Conservation (phyloP, 2,329 filamentous ascomycete species). For the Colletotrichum noveboracense region DNA sequence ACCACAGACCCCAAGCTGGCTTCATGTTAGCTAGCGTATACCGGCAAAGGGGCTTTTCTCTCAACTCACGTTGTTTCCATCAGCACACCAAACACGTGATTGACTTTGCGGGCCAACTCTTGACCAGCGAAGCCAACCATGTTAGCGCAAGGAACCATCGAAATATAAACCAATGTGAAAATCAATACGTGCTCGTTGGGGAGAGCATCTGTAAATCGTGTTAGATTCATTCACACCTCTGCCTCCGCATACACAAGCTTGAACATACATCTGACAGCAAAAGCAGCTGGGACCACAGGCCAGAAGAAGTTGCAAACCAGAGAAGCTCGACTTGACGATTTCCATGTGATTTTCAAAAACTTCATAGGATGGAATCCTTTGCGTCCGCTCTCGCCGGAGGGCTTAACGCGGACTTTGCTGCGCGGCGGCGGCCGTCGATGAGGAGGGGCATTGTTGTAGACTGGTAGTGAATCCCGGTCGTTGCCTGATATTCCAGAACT, state of each 20-base stretch:
- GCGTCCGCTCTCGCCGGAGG: slow-evolving; percentile 58
- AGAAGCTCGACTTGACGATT: slow-evolving; percentile 68
- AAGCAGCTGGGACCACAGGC: slow-evolving; percentile 76
- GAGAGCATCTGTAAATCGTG: background rate
- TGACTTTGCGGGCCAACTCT: slow-evolving; percentile 67
- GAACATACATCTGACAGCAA: slow-evolving; percentile 58
- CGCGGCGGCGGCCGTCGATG: background rate
- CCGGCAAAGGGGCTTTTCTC: no score
- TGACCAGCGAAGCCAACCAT: slow-evolving; percentile 77
- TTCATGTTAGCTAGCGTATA: no score
- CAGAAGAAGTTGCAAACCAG: slow-evolving; percentile 73
- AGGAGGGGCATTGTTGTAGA: slow-evolving; percentile 5
- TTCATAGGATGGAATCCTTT: slow-evolving; percentile 66
- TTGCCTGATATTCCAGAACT: background rate
- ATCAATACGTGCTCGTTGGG: slow-evolving; percentile 63
- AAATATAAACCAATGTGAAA: slow-evolving; percentile 75
- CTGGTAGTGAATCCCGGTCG: background rate
- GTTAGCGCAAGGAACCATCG: slow-evolving; percentile 80
- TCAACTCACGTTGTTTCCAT: slow-evolving; percentile 56
- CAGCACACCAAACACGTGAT: slow-evolving; percentile 72
- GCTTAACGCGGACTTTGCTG: slow-evolving; percentile 54
- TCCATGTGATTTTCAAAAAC: slow-evolving; percentile 68
- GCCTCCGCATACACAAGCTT: no score
- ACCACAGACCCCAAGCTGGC: slow-evolving; percentile 71
- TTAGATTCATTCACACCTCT: no score